Base-by-base conservation (phyloP, 2,329 filamentous ascomycete species). In the Aspergillus novoparasiticus region DNA sequence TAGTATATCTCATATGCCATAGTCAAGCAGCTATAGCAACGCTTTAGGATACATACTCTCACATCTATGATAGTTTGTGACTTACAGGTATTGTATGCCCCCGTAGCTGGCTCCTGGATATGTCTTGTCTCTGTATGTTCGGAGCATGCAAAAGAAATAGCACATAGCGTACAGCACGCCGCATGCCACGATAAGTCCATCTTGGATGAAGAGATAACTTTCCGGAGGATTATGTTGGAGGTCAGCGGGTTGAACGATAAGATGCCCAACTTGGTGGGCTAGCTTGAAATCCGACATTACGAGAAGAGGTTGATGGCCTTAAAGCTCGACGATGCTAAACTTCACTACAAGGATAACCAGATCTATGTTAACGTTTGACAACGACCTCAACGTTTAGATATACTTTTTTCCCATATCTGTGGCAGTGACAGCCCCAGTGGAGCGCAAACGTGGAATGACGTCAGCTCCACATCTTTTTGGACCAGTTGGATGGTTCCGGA, bases 1-100 rank as follows among this genome's bases (percentile, higher is more conserved):
- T 69, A 70, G 55, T 61, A 68, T 12, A 69, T 9, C 43, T 70
- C 68, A 45, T 70, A 69, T 3, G 67, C 68, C 57, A 70, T 62
- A 12, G 64, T 69, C 39, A 68, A 46, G 19, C 62, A 65, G 28
- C 65, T 67, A 28, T 14, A 34, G 11, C 2, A 28, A 10, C 51
- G 9, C 2, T 30, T 54, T 23, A 54, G 51, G 9, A 12, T 36
- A 34, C 19, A 34, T 36, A 36, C 19, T 30, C 26, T 39, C 32
- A 56, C 19, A 3, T 43, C n/a, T 23, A 51, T 32, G 54, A 46
- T 28, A 6, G 32, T 56, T 16, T 53, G n/a, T 9, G 41, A 48
- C 64, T 11, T 57, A 64, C 64, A 66, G 62, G 30, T 55, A 67
- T 12, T 63, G 60, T 39, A 66, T 64, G 12, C 63, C 59, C 14